Base-by-base conservation (phyloP, 2,329 filamentous ascomycete genomes). In the Emergomyces africanus region DNA sequence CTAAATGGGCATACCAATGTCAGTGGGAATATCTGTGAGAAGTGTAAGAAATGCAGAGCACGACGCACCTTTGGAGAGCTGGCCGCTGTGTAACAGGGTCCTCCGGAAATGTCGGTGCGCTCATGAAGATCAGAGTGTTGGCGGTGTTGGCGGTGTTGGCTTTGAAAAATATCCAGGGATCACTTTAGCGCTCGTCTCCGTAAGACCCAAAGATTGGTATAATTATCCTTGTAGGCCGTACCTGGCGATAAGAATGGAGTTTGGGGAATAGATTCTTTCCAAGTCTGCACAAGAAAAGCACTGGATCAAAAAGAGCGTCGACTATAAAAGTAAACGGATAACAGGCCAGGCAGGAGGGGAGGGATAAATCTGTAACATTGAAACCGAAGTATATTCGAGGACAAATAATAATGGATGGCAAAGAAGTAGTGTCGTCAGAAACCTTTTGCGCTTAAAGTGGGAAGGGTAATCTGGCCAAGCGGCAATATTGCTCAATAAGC, bases 51-150 rank as follows among this genome's bases (percentile, higher is more conserved):
- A 60, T 28, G 20, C 48, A 53, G 30, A 44, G 42, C 57, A 73
- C 69, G 18, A 65, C 62, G 5, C 67, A 75, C 73, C 70, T 73
- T 65, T 72, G 71, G 65, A 71, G 71, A 69, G 71, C 71, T 56
- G 61, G 57, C 30, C 50, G 50, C 67, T 72, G 72, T 66, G 72
- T 65, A 67, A 74, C 69, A 69, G 72, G 72, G 66, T 70, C 68
- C 67, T 73, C 72, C 61, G 71, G 64, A 65, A 69, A 74, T 64
- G 71, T 70, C 66, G 71, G 67, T 66, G 69, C 70, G 72, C 71
- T 74, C 72, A 74, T 74, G 69, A 72, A 74, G 71, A 67, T 68
- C 66, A 69, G 61, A 57, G 30, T 66, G 62, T 64, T 60, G 60
- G 61, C 63, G 58, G 62, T 57, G 62, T 30, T 44, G 53, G 39